These are phyloP conservation scores for Aotearoamyces nothofagi DNA, from an alignment of 2,329 filamentous ascomycete species.

Conservation along the genomic window DNA sequence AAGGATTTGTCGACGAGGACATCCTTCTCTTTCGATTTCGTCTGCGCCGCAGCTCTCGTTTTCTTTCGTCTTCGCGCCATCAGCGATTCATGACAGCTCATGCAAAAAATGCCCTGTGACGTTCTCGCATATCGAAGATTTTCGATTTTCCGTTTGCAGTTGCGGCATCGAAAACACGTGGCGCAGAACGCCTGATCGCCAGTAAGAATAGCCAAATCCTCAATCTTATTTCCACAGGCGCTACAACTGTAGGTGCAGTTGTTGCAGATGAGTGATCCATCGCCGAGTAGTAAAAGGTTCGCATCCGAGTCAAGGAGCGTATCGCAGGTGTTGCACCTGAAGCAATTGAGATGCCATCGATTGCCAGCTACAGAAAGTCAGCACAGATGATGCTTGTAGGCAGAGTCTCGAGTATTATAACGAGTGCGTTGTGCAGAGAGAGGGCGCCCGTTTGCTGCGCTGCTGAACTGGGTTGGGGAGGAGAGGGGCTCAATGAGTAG, in stretches of 20 bases:
- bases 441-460: too few relatives aligned
- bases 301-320: conserved; percentile 96
- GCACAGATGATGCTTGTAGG: too few relatives aligned
- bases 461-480: too few relatives aligned
- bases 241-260: conserved; percentile 99
- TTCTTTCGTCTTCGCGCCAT: conserved; percentile 89
- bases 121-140: conserved; percentile 95
- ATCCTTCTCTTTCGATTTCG: conserved; percentile 48
- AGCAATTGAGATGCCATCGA: conserved; percentile 98
- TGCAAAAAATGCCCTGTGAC: conserved; percentile 97
- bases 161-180: conserved; percentile 91
- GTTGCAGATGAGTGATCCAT: conserved; percentile 96
- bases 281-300: conserved; percentile 89
- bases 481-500: background rate
- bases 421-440: too few relatives aligned
- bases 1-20: conserved; percentile 81
- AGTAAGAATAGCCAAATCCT: conserved; percentile 91
- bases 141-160: conserved; percentile 98
- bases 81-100: conserved; percentile 93
- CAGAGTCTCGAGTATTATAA: too few relatives aligned
- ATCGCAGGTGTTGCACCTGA: conserved; percentile 89
- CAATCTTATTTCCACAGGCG: conserved; percentile 93
- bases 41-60: conserved; percentile 50
- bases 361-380: conserved; percentile 70
- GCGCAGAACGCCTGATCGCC: conserved; percentile 97